A percentile compares a stretch with the other conserved stretches of the same genome.
Evolutionary conservation across 177 flowering plant species (phyloP).

Genomic region (Vitis hybrid): DNA sequence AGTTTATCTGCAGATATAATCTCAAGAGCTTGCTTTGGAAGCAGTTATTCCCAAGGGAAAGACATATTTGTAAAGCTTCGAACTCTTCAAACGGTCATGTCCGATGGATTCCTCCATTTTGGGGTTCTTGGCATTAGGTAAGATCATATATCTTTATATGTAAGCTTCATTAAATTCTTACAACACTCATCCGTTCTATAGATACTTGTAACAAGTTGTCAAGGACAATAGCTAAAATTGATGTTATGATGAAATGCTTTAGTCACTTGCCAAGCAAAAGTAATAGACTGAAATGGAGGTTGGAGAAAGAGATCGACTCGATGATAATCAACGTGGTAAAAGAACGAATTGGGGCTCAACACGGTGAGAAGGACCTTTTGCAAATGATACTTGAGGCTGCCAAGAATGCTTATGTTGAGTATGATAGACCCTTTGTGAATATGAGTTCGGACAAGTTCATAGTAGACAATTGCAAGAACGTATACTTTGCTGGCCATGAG

Average conservation of each 20-base stretch:
- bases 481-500: slow-evolving; percentile 68
- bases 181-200: no score
- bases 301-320: slow-evolving; percentile 37
- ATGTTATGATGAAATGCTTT: not conserved
- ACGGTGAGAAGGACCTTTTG: slow-evolving; percentile 45
- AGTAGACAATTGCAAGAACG: slow-evolving; percentile 58
- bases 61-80: slow-evolving; percentile 34
- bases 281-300: slow-evolving; percentile 37
- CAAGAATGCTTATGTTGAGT: slow-evolving; percentile 11
- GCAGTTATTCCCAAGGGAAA: slow-evolving; percentile 36
- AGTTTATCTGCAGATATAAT: slow-evolving; percentile 42
- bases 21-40: slow-evolving; percentile 48
- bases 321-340: slow-evolving; percentile 38
- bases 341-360: slow-evolving; percentile 17
- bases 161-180: no score
- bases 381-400: slow-evolving; percentile 51
- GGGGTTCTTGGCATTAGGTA: slow-evolving; percentile 39
- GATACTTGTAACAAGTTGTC: no score
- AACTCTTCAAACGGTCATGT: slow-evolving; percentile 25
- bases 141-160: not conserved
- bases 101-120: slow-evolving; percentile 6
- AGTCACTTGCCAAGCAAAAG: slow-evolving; percentile 36
- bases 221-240: not conserved
- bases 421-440: slow-evolving; percentile 9
- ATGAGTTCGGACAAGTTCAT: slow-evolving; percentile 35